Base-by-base conservation (phyloP, 2,329 filamentous ascomycete species). In the Pseudogymnoascus sp. region DNA sequence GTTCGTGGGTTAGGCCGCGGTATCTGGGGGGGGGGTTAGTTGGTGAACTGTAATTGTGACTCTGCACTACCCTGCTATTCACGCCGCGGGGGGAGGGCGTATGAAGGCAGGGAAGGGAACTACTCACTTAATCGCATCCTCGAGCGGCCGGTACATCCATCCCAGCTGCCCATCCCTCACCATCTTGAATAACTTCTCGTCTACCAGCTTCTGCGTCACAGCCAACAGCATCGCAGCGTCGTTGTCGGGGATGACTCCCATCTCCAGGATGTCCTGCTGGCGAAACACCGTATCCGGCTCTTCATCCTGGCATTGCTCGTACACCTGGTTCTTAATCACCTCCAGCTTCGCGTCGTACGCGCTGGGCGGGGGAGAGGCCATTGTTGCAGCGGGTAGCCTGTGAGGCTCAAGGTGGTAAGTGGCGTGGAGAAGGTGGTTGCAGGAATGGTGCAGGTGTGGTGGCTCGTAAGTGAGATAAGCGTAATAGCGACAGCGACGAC, bases 1-100 rank as follows among this genome's bases (percentile, higher is more conserved):
- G 83, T 68, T 97, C 93, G 70, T 93, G 85, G 64, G 84, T 83
- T 65, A 85, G 81, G 64, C 78, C 77, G 66, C 81, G 82, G 73
- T 85, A 86, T 68, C 83, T 86, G 65, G 59, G 27, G 9, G 8
- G 35, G 18, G 3, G 18, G 40, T 65, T 61, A 67, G 66, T 62
- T 55, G 61, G 42, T 33, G 8, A 21, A 25, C 5, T 12, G 55
- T 15, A 61, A 45, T 31, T 13, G 59, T 5, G 15, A 15, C 36
- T 7, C 4, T n/a, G 12, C 4, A 15, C n/a, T 13, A 39, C 4
- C 4, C 15, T 27, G 21, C 13, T 15, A 7, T 12, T 52, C 21
- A 21, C 21, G 48, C 4, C 7, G 4, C 10, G 27, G 25, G 31
- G 58, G n/a, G n/a, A n/a, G n/a, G n/a, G n/a, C n/a, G n/a, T 35